Conservation (phyloP, 2,329 filamentous ascomycete genomes). For the Catunica adiposa region DNA sequence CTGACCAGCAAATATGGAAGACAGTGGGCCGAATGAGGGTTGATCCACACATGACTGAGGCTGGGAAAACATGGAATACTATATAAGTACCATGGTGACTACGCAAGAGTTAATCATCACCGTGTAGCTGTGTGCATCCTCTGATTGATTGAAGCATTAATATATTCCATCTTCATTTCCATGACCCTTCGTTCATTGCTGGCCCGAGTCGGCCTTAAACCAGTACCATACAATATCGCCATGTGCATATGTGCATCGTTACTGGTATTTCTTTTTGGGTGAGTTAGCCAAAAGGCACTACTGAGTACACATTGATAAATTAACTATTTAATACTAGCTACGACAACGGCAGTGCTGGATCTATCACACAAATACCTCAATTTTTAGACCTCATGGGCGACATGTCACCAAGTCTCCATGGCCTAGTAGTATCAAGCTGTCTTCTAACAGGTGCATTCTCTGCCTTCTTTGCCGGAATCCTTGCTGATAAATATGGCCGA, state of each 20-base stretch:
- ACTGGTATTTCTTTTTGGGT: conserved; percentile 22
- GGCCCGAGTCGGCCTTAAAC: conserved; percentile 1
- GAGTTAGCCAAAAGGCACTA: neutral
- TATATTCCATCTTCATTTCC: too few relatives aligned
- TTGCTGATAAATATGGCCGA: conserved; percentile 38
- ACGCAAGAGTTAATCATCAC: too few relatives aligned
- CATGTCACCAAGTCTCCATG: conserved; percentile 38
- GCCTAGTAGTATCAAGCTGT: conserved; percentile 42
- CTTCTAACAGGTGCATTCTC: conserved; percentile 42
- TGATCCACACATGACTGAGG: too few relatives aligned
- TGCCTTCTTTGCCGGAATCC: conserved; percentile 38
- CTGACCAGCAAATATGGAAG: too few relatives aligned
- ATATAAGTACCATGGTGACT: too few relatives aligned
- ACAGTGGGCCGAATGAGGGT: too few relatives aligned
- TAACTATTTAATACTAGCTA: conserved; percentile 15
- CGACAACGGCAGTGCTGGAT: conserved; percentile 38
- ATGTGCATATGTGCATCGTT: conserved; percentile 20
- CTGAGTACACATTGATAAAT: neutral
- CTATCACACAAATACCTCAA: conserved; percentile 39
- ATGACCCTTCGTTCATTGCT: neutral
- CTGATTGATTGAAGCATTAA: too few relatives aligned
- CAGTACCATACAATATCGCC: conserved; percentile 19
- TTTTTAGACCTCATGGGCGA: conserved; percentile 35
- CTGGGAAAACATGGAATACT: too few relatives aligned
- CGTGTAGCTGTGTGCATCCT: too few relatives aligned